Evolutionary conservation across 2,329 filamentous ascomycete genomes (phyloP), one percentile per base, ranked within the genome.

Genomic region (Diaporthe sp.): DNA sequence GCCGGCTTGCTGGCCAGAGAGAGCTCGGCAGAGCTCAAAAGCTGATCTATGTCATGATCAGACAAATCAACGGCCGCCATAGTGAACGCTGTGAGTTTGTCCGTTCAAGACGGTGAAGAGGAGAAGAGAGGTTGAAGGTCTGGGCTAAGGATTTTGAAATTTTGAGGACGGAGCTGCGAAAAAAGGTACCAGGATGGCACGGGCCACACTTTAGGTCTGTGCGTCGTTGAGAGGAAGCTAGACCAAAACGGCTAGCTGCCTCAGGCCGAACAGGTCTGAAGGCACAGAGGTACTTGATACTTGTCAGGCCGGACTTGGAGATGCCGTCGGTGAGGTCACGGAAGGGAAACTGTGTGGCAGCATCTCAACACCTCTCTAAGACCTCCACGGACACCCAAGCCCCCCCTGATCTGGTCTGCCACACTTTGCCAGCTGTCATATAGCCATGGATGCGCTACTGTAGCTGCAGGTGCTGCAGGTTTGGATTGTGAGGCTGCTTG

Each of bases 21-120:
- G 17, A 44, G 44, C 57, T 75, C 73, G 37, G 75, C 75, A 53
- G 70, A 71, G 10, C 39, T 75, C 51, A 77, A 7, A 8, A 77
- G 73, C 31, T 62, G 73, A 28, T 77, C 76, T 25, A 77, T 75
- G 19, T 77, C 61, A 51, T 72, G 46, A 31, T 77, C 76, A 6
- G 73, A 71, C 25, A 77, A 42, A 31, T 71, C 62, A 34, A 53
- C 34, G 10, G 61, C 62, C 57, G 70, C 55, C 76, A 77, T 77
- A 44, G 8, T 75, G 42, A 49, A 58, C 49, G 65, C 34, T 25
- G 65, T 77, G 71, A 60, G 67, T 46, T 74, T 71, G 53, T 65
- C 72, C 62, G 67, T 58, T 53, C 62, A 49, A 70, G 70, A 76
- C 68, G 67, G 46, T 51, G 58, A 44, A n/a, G 19, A 17, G 44